phyloP scores from a whole-genome alignment of 257 asterid species.

The Hygrophila difformis region DNA sequence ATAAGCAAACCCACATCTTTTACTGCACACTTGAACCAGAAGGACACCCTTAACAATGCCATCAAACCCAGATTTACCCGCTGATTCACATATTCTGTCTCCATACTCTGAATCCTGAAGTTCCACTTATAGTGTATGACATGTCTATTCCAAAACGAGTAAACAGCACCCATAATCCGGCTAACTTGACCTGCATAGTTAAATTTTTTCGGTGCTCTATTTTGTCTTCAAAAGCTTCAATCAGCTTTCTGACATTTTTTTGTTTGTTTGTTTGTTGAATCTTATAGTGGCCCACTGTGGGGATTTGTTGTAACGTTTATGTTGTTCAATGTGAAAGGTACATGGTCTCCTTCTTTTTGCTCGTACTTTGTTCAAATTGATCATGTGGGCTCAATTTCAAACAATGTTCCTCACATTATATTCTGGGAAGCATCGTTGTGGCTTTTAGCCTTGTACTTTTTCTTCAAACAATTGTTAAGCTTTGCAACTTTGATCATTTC shows the following conservation, averaged over 20 bases:
- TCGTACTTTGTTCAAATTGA: not conserved
- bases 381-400: not conserved
- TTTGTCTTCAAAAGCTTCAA: slow-evolving; percentile 1
- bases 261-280: slow-evolving; percentile 26
- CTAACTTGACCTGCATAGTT: not conserved
- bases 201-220: not conserved
- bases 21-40: too few relatives aligned
- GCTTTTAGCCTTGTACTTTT: too few relatives aligned
- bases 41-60: too few relatives aligned
- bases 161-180: not conserved
- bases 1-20: too few relatives aligned
- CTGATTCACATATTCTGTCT: not conserved
- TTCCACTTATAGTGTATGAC: not conserved
- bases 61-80: too few relatives aligned
- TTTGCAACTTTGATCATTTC: slow-evolving; percentile 4
- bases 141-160: not conserved
- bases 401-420: not conserved
- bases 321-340: slow-evolving; percentile 88
- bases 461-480: too few relatives aligned
- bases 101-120: not conserved
- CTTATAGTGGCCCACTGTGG: slow-evolving; percentile 88
- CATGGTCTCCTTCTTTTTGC: slow-evolving; percentile 2
- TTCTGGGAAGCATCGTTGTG: too few relatives aligned
- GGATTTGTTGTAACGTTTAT: slow-evolving; percentile 96
- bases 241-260: slow-evolving; percentile 19